phyloP scores from a whole-genome alignment of 2,329 filamentous ascomycete species.

The Dactylellina drechsleri region DNA sequence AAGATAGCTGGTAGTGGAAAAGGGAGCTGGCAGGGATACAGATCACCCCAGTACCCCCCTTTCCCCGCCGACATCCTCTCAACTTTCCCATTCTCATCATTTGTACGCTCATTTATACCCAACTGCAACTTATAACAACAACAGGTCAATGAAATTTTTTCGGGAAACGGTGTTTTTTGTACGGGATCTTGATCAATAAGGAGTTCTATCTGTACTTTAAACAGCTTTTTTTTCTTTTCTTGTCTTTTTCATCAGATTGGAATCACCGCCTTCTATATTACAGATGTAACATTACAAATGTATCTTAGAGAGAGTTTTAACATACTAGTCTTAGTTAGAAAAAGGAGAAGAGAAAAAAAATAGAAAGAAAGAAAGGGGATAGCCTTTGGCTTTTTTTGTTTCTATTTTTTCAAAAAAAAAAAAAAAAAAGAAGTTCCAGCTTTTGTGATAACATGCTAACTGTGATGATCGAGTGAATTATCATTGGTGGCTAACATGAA shows the following conservation, averaged over 20 bases:
- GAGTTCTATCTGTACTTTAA: constrained; percentile 1
- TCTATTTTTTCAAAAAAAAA: constrained; percentile 28
- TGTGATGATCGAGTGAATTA: too few relatives aligned
- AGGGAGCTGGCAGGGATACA: not conserved
- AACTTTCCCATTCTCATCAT: not conserved
- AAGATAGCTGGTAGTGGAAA: not conserved
- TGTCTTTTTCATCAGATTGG: constrained; percentile 40
- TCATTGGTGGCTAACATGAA: too few relatives aligned
- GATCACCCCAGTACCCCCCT: not conserved
- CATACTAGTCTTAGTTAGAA: constrained; percentile 41
- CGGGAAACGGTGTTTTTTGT: not conserved
- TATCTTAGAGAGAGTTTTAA: constrained; percentile 46
- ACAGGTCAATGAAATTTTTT: constrained; percentile 2
- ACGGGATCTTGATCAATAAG: constrained; percentile 32
- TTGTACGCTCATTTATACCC: constrained; percentile 1
- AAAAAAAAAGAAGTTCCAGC: not conserved
- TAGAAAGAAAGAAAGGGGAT: constrained; percentile 24
- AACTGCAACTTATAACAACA: not conserved
- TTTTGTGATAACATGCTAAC: not conserved
- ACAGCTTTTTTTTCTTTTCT: constrained; percentile 19
- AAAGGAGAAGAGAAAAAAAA: constrained; percentile 21
- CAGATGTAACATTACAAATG: constrained; percentile 52
- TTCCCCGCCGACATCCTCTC: constrained; percentile 9
- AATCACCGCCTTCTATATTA: constrained; percentile 18
- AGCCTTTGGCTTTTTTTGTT: constrained; percentile 7